A percentile compares a stretch with the other conserved stretches of the same genome.
phyloP scores from a whole-genome alignment of 495 filamentous ascomycete species.

The Daldinia vernicosa region DNA sequence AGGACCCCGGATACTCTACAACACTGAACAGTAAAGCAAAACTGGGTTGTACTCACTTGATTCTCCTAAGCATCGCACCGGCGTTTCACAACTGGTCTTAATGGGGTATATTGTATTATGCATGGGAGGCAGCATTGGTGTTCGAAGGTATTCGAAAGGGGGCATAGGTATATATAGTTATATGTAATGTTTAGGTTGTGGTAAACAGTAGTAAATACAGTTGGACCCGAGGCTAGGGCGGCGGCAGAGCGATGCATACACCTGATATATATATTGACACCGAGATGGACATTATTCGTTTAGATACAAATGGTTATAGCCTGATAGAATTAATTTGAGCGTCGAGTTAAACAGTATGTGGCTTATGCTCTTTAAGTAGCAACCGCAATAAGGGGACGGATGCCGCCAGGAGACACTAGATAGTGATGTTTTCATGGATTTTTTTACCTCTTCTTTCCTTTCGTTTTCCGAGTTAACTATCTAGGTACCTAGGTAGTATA shows the following conservation, averaged over 20 bases:
- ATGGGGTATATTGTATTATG: conserved; percentile 11
- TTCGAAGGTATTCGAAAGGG: conserved; percentile 23
- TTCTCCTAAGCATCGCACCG: conserved; percentile 28
- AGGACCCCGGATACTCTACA: background rate
- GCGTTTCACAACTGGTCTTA: conserved; percentile 27
- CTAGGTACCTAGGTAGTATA: too few relatives aligned
- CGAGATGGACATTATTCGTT: background rate
- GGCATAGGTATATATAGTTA: conserved; percentile 8
- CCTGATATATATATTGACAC: conserved; percentile 3
- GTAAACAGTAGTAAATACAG: background rate
- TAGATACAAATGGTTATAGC: background rate
- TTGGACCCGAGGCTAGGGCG: background rate
- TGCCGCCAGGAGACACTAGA: background rate
- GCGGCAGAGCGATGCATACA: conserved; percentile 13
- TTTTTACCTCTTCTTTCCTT: too few relatives aligned
- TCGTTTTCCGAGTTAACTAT: too few relatives aligned
- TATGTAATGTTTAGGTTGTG: conserved; percentile 20
- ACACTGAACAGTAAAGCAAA: background rate
- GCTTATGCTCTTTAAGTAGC: background rate
- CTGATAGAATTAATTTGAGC: background rate
- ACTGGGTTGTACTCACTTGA: background rate
- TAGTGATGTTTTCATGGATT: background rate
- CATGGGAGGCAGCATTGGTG: conserved; percentile 33
- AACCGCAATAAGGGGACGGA: background rate
- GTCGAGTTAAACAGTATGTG: background rate